phyloP scores from a whole-genome alignment of 352 stramenopile species.

The Globisporangium echinulatum region DNA sequence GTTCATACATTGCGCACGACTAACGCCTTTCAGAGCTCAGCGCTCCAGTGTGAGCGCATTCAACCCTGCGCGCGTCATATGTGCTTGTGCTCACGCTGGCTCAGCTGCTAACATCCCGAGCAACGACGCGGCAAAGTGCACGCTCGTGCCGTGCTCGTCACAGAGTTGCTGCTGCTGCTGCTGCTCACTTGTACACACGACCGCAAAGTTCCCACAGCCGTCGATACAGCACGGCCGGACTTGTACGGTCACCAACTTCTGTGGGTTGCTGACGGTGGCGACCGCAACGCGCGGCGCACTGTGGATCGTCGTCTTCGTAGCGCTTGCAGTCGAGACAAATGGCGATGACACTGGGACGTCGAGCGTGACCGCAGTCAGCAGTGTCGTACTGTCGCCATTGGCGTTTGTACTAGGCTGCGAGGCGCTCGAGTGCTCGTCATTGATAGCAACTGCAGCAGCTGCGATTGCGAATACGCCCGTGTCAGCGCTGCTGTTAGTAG shows the following conservation, averaged over 20 bases:
- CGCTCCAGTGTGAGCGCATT: no score
- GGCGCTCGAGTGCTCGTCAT: background rate
- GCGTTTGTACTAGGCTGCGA: background rate
- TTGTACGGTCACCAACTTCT: no score
- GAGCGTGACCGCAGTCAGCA: no score
- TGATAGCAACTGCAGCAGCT: background rate
- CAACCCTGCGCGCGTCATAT: background rate
- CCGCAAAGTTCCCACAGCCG: slow-evolving; percentile 3
- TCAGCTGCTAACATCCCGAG: slow-evolving; percentile 10
- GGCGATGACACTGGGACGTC: no score
- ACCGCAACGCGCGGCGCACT: no score
- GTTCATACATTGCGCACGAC: no score
- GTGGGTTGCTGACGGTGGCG: no score
- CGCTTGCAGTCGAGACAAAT: no score
- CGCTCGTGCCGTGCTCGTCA: slow-evolving; percentile 10
- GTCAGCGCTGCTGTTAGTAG: background rate
- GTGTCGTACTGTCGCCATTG: no score
- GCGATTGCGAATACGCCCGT: no score
- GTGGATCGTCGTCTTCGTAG: no score
- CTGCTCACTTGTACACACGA: background rate
- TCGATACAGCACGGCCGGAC: background rate
- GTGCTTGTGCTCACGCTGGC: background rate
- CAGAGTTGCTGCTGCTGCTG: slow-evolving; percentile 6
- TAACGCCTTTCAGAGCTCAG: no score
- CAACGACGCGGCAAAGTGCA: slow-evolving; percentile 12